Conservation (phyloP, 2,329 filamentous ascomycete species). For the Pyrenophora graminea region DNA sequence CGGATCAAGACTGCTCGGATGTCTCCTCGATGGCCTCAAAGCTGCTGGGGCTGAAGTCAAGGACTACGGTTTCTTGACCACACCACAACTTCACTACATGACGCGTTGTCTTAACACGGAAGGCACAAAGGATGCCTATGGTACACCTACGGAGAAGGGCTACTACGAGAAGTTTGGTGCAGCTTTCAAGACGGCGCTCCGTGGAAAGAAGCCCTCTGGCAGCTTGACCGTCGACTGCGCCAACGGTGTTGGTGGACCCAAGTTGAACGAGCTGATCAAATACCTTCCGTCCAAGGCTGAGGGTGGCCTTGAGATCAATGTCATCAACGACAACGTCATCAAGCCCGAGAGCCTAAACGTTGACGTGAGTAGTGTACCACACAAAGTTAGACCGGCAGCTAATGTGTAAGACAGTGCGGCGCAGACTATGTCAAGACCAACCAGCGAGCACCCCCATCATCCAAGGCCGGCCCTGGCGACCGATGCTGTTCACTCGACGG, state of each 20-base stretch:
- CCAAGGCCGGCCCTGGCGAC: slow-evolving; percentile 74
- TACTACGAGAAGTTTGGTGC: slow-evolving; percentile 92
- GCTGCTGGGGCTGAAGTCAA: slow-evolving; percentile 74
- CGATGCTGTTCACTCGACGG: slow-evolving; percentile 92
- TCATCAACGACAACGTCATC: slow-evolving; percentile 92
- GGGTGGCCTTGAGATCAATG: slow-evolving; percentile 72
- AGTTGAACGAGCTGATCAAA: slow-evolving; percentile 84
- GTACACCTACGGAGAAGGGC: slow-evolving; percentile 82
- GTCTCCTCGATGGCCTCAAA: slow-evolving; percentile 77
- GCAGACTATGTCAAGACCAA: slow-evolving; percentile 98
- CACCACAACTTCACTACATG: slow-evolving; percentile 96
- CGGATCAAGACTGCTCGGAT: slow-evolving; percentile 78
- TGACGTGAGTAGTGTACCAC: slow-evolving; percentile 61
- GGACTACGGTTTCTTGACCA: slow-evolving; percentile 91
- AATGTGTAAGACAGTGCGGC: slow-evolving; percentile 66
- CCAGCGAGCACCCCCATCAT: slow-evolving; percentile 83
- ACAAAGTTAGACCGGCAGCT: slow-evolving; percentile 1
- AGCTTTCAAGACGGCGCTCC: slow-evolving; percentile 83
- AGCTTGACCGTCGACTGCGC: slow-evolving; percentile 88
- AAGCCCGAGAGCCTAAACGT: slow-evolving; percentile 87
- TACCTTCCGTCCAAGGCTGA: slow-evolving; percentile 70
- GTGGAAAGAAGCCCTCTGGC: slow-evolving; percentile 70
- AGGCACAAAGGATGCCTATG: slow-evolving; percentile 84
- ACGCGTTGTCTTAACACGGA: slow-evolving; percentile 93
- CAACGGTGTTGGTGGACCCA: slow-evolving; percentile 94